Evolutionary conservation across 768 basidiomycete genomes (phyloP).

Genomic region (Tulasnella calospora): DNA sequence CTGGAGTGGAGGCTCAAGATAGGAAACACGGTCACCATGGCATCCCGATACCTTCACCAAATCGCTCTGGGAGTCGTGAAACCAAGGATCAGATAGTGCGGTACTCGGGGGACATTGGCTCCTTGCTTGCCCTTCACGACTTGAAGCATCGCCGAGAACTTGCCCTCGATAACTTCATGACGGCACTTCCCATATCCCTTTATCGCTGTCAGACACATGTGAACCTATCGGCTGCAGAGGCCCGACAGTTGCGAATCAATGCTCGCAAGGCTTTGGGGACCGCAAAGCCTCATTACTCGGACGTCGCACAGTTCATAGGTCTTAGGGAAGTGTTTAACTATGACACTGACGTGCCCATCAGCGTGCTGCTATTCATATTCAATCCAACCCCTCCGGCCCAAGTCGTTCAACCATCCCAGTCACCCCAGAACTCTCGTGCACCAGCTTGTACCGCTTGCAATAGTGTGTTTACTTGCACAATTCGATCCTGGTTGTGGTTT

Average conservation of each 20-base stretch:
- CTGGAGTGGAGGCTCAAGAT: conserved; percentile 12
- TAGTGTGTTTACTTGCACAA: background rate
- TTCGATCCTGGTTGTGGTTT: background rate
- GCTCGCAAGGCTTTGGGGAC: background rate
- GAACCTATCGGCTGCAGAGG: background rate
- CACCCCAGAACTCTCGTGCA: too few species aligned
- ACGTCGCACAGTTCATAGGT: background rate
- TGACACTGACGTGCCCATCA: background rate
- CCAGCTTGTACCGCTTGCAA: background rate
- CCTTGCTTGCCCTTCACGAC: background rate
- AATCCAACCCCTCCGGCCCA: background rate
- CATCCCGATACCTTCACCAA: background rate
- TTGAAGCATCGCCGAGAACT: background rate
- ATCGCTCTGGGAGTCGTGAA: background rate
- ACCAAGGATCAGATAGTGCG: background rate
- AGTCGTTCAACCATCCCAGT: background rate
- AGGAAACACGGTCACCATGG: background rate
- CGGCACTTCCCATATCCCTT: background rate
- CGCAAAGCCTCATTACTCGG: background rate
- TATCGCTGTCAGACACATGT: background rate
- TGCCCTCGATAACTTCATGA: background rate
- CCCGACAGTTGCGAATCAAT: background rate
- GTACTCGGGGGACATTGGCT: background rate
- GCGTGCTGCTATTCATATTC: background rate
- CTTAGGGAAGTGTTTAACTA: background rate